A percentile compares a stretch with the other conserved stretches of the same genome.
These are phyloP conservation scores for Phlebiopsis gigantea DNA, from an alignment of 768 basidiomycete genomes.

Conservation along the genomic window DNA sequence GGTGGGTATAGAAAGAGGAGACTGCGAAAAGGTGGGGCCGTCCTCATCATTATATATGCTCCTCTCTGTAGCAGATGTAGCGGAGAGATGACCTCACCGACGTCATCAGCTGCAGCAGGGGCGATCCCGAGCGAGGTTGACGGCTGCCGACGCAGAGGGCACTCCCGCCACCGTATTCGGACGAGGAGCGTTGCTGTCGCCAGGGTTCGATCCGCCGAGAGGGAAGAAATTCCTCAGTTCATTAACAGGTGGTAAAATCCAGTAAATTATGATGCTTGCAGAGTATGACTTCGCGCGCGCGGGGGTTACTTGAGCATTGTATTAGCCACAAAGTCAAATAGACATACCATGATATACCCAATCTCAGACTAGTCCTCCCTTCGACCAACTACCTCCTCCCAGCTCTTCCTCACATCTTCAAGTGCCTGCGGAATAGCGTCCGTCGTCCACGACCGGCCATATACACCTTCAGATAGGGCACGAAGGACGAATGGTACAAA, in stretches of 20 bases:
- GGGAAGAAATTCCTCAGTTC: neutral
- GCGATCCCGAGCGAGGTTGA: slow-evolving; percentile 8
- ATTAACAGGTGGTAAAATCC: neutral
- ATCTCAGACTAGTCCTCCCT: neutral
- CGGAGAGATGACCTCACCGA: slow-evolving; percentile 6
- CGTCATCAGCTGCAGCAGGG: neutral
- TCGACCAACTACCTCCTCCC: slow-evolving; percentile 1
- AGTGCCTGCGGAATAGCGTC: neutral
- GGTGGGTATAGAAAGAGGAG: neutral
- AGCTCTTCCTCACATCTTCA: neutral
- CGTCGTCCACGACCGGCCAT: slow-evolving; percentile 32
- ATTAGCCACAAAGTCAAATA: no score
- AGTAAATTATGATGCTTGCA: neutral
- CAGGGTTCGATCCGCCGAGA: neutral
- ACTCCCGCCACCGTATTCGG: neutral
- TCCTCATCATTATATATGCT: slow-evolving; percentile 3
- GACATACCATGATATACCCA: neutral
- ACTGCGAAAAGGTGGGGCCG: neutral
- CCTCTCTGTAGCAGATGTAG: neutral
- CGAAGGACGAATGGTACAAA: slow-evolving; percentile 68
- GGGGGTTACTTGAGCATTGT: no score
- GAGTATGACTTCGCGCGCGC: neutral
- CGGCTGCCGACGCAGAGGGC: neutral
- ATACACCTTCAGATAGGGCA: slow-evolving; percentile 73
- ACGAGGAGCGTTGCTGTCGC: neutral